Conservation (phyloP, 805 yeast genomes). For the Teunomyces gatunensis region DNA sequence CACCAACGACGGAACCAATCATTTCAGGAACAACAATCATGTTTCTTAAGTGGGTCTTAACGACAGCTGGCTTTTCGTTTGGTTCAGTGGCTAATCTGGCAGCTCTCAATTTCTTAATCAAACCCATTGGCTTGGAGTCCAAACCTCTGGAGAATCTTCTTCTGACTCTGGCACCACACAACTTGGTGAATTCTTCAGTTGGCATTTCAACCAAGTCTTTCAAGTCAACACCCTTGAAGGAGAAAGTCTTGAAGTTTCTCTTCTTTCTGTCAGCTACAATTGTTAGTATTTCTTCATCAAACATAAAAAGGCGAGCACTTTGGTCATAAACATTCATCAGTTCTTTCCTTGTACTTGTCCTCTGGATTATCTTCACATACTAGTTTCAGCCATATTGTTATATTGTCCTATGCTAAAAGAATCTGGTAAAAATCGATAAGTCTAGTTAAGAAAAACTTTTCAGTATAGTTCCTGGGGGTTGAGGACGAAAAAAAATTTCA, state of each 20-base stretch:
- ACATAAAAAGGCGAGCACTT: neutral
- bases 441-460: constrained; percentile 12
- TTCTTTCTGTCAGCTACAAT: constrained; percentile 63
- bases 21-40: constrained; percentile 98
- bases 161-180: constrained; percentile 98
- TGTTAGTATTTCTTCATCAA: constrained; percentile 15
- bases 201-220: constrained; percentile 88
- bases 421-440: constrained; percentile 9
- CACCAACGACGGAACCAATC: constrained; percentile 98
- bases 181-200: constrained; percentile 95
- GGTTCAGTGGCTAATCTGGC: constrained; percentile 87
- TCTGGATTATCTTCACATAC: constrained; percentile 22
- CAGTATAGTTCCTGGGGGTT: constrained; percentile 5
- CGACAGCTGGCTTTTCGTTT: constrained; percentile 95
- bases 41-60: constrained; percentile 99
- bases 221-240: constrained; percentile 98
- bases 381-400: constrained; percentile 34
- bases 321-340: neutral
- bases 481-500: constrained; percentile 1
- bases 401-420: constrained; percentile 9
- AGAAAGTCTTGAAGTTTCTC: constrained; percentile 94
- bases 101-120: constrained; percentile 96
- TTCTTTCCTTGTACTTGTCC: neutral
- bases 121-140: constrained; percentile 90
- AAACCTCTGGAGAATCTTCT: constrained; percentile 99